These are phyloP conservation scores for Hemerocallis citrina DNA, from an alignment of 106 monocot genomes.

Conservation along the genomic window DNA sequence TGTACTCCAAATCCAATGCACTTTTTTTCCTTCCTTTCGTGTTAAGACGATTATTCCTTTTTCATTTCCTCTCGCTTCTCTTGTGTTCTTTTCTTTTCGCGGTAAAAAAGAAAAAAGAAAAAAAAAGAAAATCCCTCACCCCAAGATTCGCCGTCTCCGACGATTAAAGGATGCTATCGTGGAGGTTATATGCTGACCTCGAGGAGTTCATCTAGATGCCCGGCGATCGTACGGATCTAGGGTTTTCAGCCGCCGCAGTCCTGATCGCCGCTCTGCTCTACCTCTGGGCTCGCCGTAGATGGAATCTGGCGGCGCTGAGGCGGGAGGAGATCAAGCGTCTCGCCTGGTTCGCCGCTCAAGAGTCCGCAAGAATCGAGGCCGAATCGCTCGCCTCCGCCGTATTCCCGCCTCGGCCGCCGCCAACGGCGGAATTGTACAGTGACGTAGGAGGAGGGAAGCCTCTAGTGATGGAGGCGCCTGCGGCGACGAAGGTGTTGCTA, in stretches of 20 bases:
- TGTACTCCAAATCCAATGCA: background rate
- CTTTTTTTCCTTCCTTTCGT: background rate
- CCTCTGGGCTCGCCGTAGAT: slow-evolving; percentile 3
- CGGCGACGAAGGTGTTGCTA: background rate
- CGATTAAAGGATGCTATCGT: slow-evolving; percentile 5
- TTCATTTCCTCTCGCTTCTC: too few relatives aligned
- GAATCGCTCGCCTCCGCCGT: slow-evolving; percentile 9
- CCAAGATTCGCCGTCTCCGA: too few relatives aligned
- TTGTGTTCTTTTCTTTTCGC: background rate
- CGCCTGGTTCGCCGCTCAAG: slow-evolving; percentile 14
- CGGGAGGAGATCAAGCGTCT: slow-evolving; percentile 24
- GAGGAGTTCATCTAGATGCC: slow-evolving; percentile 12
- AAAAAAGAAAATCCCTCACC: background rate
- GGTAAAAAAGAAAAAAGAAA: background rate
- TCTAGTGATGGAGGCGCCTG: background rate
- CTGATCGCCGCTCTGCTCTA: background rate
- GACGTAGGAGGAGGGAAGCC: background rate
- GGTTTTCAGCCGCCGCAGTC: slow-evolving; percentile 11
- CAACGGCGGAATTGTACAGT: background rate
- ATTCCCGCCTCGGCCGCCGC: background rate
- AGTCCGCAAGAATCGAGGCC: slow-evolving; percentile 15
- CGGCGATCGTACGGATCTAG: slow-evolving; percentile 8
- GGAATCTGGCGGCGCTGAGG: slow-evolving; percentile 22
- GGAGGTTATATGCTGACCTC: slow-evolving; percentile 1
- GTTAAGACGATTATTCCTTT: slow-evolving; percentile 4